Evolutionary conservation across 306 rosid genomes (phyloP), one percentile per base, ranked within the genome.

Genomic region (Gastrolobium villosum): DNA sequence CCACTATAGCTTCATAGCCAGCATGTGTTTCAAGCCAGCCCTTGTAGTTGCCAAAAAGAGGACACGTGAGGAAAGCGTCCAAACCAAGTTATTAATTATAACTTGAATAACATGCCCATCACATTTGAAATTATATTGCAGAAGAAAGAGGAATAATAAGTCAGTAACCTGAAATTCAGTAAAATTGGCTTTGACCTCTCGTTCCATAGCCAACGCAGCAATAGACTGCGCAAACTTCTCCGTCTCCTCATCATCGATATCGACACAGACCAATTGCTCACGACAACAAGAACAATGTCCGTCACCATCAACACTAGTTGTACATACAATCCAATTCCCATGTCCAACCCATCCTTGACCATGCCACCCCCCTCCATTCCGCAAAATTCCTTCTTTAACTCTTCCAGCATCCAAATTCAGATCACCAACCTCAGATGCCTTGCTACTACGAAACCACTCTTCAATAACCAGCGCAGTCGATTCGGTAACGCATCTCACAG

Each of bases 361-460:
- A 66, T 88, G 96, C 96, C 96, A 88, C 55, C 96, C 96, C 67
- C 96, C 93, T 7, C 93, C 93, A 20, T 83, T 85, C 46, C 86
- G 66, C 63, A 41, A 76, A 73, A 88, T 78, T 32, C 34, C 81
- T 11, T 82, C 90, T 64, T 75, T 75, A 4, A 87, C 77, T 59
- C 62, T 34, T 65, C 57, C 81, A 13, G 15, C 49, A 1, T 89
- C 91, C 77, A 55, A 72, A 82, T 59, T 79, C 62, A 9, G 34
- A 52, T 79, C 87, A 35, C 89, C 87, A 34, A 86, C 81, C 79
- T 72, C 84, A 41, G 81, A 50, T 37, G 87, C 93, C 53, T 56
- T 68, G 10, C 36, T 59, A 70, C 86, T 82, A 43, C 69, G 35
- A 82, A 87, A 91, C 96, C 96, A 91, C 60, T 64, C 88, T 79